A percentile compares a stretch with the other conserved stretches of the same genome.
Evolutionary conservation across 139 green algal genomes (phyloP).

Genomic region (Protoeuglena noctilucae): DNA sequence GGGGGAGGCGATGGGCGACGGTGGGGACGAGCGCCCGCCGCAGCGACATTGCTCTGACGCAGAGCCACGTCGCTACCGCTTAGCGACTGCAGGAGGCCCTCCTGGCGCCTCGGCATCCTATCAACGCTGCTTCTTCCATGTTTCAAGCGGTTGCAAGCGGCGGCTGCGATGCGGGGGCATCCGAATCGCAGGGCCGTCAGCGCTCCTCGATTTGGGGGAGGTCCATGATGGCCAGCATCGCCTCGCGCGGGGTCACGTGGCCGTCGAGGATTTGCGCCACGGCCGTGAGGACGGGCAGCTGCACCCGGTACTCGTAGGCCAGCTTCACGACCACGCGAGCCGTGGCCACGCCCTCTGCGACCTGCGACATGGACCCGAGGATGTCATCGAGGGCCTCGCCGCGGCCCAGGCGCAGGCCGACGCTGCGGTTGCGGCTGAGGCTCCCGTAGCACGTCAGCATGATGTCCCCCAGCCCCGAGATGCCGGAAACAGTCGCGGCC

Average conservation of each 20-base stretch:
- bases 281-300: slow-evolving; percentile 88
- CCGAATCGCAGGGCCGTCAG: no score
- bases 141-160: no score
- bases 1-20: no score
- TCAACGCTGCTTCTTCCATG: no score
- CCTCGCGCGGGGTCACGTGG: slow-evolving; percentile 57
- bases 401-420: slow-evolving; percentile 73
- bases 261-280: slow-evolving; percentile 78
- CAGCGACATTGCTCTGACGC: no score
- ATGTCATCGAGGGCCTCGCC: slow-evolving; percentile 84
- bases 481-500: slow-evolving; percentile 66
- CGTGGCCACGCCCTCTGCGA: slow-evolving; percentile 89
- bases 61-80: no score
- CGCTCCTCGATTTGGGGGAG: slow-evolving; percentile 87
- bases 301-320: slow-evolving; percentile 74
- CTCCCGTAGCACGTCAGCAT: slow-evolving; percentile 98
- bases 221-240: slow-evolving; percentile 83
- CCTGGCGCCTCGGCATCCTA: no score
- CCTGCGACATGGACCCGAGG: slow-evolving; percentile 48
- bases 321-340: slow-evolving; percentile 76
- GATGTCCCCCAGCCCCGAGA: slow-evolving; percentile 92
- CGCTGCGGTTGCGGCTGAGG: slow-evolving; percentile 77
- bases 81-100: no score
- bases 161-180: no score
- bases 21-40: no score